These are phyloP conservation scores for Singerocomus inundabilis DNA, from an alignment of 1,284 basidiomycete species.

Conservation along the genomic window DNA sequence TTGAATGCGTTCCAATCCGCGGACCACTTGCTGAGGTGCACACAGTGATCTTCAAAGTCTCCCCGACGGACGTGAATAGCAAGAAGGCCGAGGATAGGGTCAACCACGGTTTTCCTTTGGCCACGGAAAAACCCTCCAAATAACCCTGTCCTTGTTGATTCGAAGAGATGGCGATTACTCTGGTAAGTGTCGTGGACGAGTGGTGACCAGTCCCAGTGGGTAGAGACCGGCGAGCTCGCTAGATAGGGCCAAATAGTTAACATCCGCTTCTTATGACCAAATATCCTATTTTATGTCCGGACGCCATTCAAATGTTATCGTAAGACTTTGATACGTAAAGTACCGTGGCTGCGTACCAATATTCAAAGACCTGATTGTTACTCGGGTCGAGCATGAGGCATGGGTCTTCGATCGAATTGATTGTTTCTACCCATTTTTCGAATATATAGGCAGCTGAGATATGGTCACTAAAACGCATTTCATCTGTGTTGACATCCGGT, in stretches of 20 bases:
- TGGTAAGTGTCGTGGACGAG: slow-evolving; percentile 37
- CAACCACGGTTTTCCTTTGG: neutral
- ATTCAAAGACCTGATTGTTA: slow-evolving; percentile 32
- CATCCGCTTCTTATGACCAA: slow-evolving; percentile 34
- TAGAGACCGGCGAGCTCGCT: slow-evolving; percentile 37
- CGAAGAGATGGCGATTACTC: slow-evolving; percentile 35
- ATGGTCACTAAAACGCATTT: slow-evolving; percentile 27
- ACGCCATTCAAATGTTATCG: slow-evolving; percentile 3
- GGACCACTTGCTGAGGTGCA: slow-evolving; percentile 41
- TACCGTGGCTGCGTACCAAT: slow-evolving; percentile 22
- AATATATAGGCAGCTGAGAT: slow-evolving; percentile 26
- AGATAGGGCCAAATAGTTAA: slow-evolving; percentile 39
- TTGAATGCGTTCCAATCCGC: slow-evolving; percentile 43
- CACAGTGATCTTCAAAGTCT: slow-evolving; percentile 55
- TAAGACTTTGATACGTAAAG: neutral
- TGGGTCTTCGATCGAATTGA: slow-evolving; percentile 34
- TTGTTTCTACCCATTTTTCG: slow-evolving; percentile 36
- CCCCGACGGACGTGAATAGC: slow-evolving; percentile 62
- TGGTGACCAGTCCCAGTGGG: slow-evolving; percentile 41
- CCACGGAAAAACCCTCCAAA: slow-evolving; percentile 1
- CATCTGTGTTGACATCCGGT: slow-evolving; percentile 28
- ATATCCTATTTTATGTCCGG: slow-evolving; percentile 28
- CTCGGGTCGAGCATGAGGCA: slow-evolving; percentile 35
- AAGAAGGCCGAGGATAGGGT: slow-evolving; percentile 41
- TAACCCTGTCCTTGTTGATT: slow-evolving; percentile 14